A percentile compares a stretch with the other conserved stretches of the same genome.
Evolutionary conservation across 176 grass and related monocot species (phyloP).

Genomic region (Bromus sterilis): DNA sequence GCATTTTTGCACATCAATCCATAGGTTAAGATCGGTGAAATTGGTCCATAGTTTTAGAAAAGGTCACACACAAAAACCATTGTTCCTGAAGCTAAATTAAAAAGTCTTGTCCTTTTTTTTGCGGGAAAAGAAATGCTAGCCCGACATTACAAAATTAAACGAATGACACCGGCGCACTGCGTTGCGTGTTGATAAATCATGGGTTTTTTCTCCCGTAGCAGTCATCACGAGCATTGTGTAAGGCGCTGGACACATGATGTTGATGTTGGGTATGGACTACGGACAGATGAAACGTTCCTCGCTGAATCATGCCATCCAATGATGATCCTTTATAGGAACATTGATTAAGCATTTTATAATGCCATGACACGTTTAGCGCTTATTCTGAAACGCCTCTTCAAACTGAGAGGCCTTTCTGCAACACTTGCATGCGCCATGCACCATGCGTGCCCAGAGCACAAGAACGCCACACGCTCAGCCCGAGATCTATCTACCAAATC

Average conservation of each 20-base stretch:
- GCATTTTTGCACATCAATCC: too few relatives aligned
- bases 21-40: too few relatives aligned
- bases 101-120: too few relatives aligned
- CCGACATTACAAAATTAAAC: too few relatives aligned
- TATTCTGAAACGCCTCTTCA: not conserved
- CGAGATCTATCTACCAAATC: not conserved
- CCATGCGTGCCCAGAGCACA: not conserved
- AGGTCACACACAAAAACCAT: too few relatives aligned
- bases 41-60: too few relatives aligned
- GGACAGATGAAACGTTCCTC: not conserved
- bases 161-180: too few relatives aligned
- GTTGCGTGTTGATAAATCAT: not conserved
- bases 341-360: not conserved
- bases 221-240: constrained; percentile 19
- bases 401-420: not conserved
- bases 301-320: not conserved
- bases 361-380: not conserved
- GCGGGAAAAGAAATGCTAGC: too few relatives aligned
- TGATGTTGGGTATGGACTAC: not conserved
- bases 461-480: not conserved
- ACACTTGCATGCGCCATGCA: not conserved
- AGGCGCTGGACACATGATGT: not conserved
- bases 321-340: not conserved
- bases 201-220: not conserved
- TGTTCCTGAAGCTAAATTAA: too few relatives aligned